Conservation (phyloP, 163 green algal species). For the Prototheca stagnorum region DNA sequence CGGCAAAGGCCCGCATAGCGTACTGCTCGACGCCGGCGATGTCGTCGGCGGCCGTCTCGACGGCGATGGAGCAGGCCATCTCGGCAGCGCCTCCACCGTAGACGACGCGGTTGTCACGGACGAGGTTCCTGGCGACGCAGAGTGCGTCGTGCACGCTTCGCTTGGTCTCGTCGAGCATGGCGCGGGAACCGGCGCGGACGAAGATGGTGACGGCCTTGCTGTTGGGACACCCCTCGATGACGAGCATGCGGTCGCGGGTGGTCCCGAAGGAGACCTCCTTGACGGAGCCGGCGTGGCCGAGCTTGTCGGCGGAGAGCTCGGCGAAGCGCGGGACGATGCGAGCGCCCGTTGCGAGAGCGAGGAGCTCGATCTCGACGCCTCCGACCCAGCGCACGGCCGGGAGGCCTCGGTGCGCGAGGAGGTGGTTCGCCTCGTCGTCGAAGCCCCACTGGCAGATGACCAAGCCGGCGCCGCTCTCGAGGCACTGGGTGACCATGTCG, state of each 20-base stretch:
- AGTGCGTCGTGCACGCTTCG: slow-evolving; percentile 91
- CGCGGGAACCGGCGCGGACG: slow-evolving; percentile 73
- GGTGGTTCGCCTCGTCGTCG: slow-evolving; percentile 97
- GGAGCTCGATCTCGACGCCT: slow-evolving; percentile 93
- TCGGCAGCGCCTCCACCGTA: slow-evolving; percentile 91
- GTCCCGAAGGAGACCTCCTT: slow-evolving; percentile 67
- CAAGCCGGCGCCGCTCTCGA: slow-evolving; percentile 61
- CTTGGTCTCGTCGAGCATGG: slow-evolving; percentile 86
- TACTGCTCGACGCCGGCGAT: slow-evolving; percentile 77
- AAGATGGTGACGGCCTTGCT: slow-evolving; percentile 91
- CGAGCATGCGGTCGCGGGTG: slow-evolving; percentile 90
- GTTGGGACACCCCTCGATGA: slow-evolving; percentile 89
- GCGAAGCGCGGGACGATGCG: slow-evolving; percentile 89
- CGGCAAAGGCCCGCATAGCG: slow-evolving; percentile 86
- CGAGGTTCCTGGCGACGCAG: slow-evolving; percentile 94
- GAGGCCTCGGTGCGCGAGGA: slow-evolving; percentile 81
- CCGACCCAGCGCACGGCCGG: slow-evolving; percentile 93
- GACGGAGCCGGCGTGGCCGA: slow-evolving; percentile 57
- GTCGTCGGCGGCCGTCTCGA: slow-evolving; percentile 71
- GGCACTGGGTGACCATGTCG: slow-evolving; percentile 96
- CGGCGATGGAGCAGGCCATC: slow-evolving; percentile 73
- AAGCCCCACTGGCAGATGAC: slow-evolving; percentile 99
- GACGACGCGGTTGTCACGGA: slow-evolving; percentile 89
- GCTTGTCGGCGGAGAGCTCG: slow-evolving; percentile 80
- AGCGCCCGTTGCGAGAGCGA: slow-evolving; percentile 89